These are phyloP conservation scores for Cystobasidiaceae sp. DNA, from an alignment of 1,284 basidiomycete species.

Conservation along the genomic window DNA sequence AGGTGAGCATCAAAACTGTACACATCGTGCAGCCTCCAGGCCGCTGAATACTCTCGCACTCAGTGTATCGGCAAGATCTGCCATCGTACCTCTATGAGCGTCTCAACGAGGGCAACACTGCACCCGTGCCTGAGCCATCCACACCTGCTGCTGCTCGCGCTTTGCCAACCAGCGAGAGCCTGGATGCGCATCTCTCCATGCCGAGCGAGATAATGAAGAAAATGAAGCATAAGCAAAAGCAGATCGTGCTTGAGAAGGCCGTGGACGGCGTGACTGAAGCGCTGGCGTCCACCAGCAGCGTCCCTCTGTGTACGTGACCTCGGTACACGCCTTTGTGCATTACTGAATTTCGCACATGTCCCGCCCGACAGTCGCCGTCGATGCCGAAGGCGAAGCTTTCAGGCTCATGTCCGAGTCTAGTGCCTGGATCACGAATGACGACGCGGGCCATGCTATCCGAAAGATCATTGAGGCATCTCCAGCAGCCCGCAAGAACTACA, in stretches of 20 bases:
- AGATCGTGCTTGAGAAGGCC: slow-evolving; percentile 32
- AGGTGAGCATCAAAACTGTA: neutral
- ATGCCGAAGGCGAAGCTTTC: slow-evolving; percentile 39
- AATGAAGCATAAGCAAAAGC: slow-evolving; percentile 38
- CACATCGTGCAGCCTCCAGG: neutral
- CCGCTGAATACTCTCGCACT: neutral
- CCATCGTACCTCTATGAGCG: slow-evolving; percentile 32
- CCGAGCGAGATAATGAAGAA: slow-evolving; percentile 37
- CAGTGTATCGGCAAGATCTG: slow-evolving; percentile 39
- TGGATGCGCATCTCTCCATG: slow-evolving; percentile 34
- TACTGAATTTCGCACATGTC: too few relatives aligned
- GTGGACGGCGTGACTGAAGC: slow-evolving; percentile 33
- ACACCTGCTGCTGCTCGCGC: neutral
- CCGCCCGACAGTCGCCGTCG: slow-evolving; percentile 41
- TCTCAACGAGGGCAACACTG: slow-evolving; percentile 24
- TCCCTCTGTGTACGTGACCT: slow-evolving; percentile 16
- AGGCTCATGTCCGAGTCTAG: slow-evolving; percentile 35
- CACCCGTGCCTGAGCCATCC: neutral
- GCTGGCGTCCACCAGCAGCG: neutral
- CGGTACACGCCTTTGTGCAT: too few relatives aligned
- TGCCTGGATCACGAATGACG: slow-evolving; percentile 32
- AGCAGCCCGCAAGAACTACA: slow-evolving; percentile 18
- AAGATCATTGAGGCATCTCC: slow-evolving; percentile 17
- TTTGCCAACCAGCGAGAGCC: slow-evolving; percentile 19
- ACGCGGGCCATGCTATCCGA: slow-evolving; percentile 5